Conservation (phyloP, 306 rosid species). For the Casuarina glauca region DNA sequence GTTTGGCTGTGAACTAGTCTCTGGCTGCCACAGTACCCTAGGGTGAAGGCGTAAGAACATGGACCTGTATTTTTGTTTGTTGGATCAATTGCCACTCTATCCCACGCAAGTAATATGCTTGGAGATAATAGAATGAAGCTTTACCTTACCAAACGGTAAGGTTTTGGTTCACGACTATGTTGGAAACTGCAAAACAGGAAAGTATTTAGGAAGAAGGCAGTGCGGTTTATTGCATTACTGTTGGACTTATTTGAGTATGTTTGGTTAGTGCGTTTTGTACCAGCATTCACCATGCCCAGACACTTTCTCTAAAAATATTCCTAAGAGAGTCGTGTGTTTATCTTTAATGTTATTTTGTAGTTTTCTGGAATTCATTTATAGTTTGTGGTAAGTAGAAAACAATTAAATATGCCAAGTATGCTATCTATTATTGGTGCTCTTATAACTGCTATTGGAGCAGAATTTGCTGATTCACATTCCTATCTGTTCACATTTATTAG, state of each 20-base stretch:
- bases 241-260: neutral
- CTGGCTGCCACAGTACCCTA: neutral
- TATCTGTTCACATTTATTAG: conserved; percentile 40
- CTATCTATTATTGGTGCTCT: conserved; percentile 7
- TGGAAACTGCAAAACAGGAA: neutral
- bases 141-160: neutral
- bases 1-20: neutral
- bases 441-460: conserved; percentile 3
- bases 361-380: neutral
- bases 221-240: neutral
- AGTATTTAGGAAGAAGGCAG: neutral
- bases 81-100: neutral
- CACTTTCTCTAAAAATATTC: neutral
- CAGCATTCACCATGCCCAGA: neutral
- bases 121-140: neutral
- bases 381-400: neutral
- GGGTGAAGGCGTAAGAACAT: neutral
- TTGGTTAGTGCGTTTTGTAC: neutral
- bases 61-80: neutral
- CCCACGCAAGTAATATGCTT: no score
- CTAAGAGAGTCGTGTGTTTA: neutral
- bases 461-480: conserved; percentile 29
- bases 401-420: neutral
- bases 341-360: neutral
- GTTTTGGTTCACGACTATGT: neutral